Evolutionary conservation across 108 stramenopile species (phyloP), one percentile per base, ranked within the genome.

Genomic region (Chaetoceros muelleri): DNA sequence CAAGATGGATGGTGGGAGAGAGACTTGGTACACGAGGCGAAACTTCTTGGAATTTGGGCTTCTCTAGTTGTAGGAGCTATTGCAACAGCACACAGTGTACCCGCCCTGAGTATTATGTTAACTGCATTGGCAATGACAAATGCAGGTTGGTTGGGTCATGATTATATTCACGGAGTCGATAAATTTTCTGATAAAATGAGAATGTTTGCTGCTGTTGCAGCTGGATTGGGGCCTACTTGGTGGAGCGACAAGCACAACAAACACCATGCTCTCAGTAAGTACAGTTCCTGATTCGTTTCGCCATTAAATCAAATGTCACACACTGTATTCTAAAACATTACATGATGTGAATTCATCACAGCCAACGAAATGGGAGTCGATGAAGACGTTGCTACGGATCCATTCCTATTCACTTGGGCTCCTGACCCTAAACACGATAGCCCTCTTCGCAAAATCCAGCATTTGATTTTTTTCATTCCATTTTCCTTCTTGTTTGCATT

Each of bases 121-220:
- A 55, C 91, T 24, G 81, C 57, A 2, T 40, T 95, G 19, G 75
- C 80, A 46, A 83, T 91, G 81, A 91, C 90, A 0, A 82, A 84
- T 34, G 83, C 89, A 27, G 94, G 94, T 13, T 95, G 91, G 91
- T 65, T 95, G 30, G 91, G 89, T 16, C 94, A 95, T 67, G 94
- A 95, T 62, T 91, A 89, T 64, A 79, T 91, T 58, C 94, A 95
- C 66, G 94, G 94, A 10, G 72, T 85, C 10, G 85, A 93, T 57
- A 62, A 75, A 19, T 85, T 82, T 65, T 46, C 74, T 53, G 53
- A 70, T 28, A 31, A 56, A 22, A 55, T 90, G 71, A 63, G 93
- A 27, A 74, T 75, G 44, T 89, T 87, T 66, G 79, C 73, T 22
- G 79, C 78, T 30, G 25, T 82, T 19, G 84, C 79, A 0, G 83